Conservation (phyloP, 768 basidiomycete species). For the Holtermanniella nyarrowii region DNA sequence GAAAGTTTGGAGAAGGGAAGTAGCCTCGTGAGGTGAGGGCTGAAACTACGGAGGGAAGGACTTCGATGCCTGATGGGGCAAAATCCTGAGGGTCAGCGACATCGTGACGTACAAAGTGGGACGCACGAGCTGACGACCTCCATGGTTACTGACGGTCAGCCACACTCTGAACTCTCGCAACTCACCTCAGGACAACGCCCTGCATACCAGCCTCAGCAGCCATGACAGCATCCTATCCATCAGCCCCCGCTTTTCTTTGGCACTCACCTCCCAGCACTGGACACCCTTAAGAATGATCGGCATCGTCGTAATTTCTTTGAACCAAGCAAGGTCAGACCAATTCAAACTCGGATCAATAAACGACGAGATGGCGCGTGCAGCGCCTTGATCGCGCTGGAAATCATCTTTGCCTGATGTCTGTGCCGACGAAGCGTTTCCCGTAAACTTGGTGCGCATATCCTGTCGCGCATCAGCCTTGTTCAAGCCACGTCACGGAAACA, state of each 20-base stretch:
- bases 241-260: neutral
- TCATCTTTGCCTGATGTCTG: slow-evolving; percentile 41
- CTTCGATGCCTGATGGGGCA: slow-evolving; percentile 76
- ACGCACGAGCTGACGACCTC: slow-evolving; percentile 27
- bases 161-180: neutral
- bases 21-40: slow-evolving; percentile 57
- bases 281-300: slow-evolving; percentile 85
- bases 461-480: slow-evolving; percentile 15
- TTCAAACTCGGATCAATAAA: slow-evolving; percentile 88
- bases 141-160: slow-evolving; percentile 13
- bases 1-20: slow-evolving; percentile 63
- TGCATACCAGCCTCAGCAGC: slow-evolving; percentile 52
- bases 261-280: slow-evolving; percentile 62
- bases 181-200: slow-evolving; percentile 31
- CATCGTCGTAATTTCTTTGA: slow-evolving; percentile 73
- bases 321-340: slow-evolving; percentile 72
- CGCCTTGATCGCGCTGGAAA: slow-evolving; percentile 78
- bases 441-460: slow-evolving; percentile 97
- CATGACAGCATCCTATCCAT: slow-evolving; percentile 59
- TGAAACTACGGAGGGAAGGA: slow-evolving; percentile 73
- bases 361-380: slow-evolving; percentile 85
- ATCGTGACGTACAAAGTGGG: neutral
- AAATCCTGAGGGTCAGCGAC: slow-evolving; percentile 26
- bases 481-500: slow-evolving; percentile 2
- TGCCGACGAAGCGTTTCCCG: slow-evolving; percentile 53